Evolutionary conservation across 2,329 filamentous ascomycete species (phyloP).

Genomic region (Pochonia chlamydosporia): DNA sequence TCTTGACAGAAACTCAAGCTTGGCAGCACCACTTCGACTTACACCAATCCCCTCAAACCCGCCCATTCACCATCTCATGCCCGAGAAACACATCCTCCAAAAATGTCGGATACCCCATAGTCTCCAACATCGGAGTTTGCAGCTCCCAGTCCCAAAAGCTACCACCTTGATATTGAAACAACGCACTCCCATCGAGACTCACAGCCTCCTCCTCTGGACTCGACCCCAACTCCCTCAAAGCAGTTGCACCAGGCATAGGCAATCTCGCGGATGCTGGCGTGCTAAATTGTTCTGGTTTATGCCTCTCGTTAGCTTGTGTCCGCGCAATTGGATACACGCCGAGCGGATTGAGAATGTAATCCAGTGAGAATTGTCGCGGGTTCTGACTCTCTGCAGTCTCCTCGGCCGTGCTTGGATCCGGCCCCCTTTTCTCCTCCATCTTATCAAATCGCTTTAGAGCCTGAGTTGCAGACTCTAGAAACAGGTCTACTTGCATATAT

Average conservation of each 20-base stretch:
- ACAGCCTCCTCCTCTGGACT: not conserved
- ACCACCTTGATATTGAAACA: not conserved
- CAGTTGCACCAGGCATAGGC: not conserved
- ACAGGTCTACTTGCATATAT: slow-evolving; percentile 8
- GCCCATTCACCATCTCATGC: not conserved
- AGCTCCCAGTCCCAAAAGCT: slow-evolving; percentile 6
- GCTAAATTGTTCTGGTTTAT: slow-evolving; percentile 3
- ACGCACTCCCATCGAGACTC: not conserved
- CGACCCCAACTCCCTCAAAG: not conserved
- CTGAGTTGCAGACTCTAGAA: slow-evolving; percentile 5
- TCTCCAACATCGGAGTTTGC: slow-evolving; percentile 5
- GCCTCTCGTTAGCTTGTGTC: slow-evolving; percentile 4
- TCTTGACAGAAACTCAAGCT: too few species aligned
- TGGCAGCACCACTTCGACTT: too few species aligned
- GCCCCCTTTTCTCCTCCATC: not conserved
- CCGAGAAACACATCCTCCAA: slow-evolving; percentile 2
- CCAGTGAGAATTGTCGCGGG: slow-evolving; percentile 5
- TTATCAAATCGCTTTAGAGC: slow-evolving; percentile 6
- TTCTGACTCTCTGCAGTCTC: not conserved
- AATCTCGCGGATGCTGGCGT: not conserved
- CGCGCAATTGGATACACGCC: slow-evolving; percentile 7
- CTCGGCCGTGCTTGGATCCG: not conserved
- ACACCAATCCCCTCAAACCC: not conserved
- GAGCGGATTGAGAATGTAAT: slow-evolving; percentile 8
- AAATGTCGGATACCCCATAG: slow-evolving; percentile 8